phyloP scores from a whole-genome alignment of 768 basidiomycete species.

The Hericium coralloides region DNA sequence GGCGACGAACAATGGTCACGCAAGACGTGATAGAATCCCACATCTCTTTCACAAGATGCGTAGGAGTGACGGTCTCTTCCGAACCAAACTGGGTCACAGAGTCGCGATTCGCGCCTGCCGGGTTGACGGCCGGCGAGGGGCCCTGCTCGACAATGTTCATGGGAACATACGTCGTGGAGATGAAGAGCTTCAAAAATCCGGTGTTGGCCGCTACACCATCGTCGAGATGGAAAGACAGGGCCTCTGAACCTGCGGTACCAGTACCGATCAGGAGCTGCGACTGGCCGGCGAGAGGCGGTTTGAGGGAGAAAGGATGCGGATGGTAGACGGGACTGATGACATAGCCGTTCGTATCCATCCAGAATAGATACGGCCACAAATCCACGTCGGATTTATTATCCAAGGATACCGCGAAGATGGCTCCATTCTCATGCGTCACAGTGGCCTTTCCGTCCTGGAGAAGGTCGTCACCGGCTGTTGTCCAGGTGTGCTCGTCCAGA shows the following conservation, averaged over 20 bases:
- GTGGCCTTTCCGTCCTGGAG: constrained; percentile 39
- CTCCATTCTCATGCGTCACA: constrained; percentile 30
- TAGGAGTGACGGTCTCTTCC: neutral
- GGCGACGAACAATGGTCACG: constrained; percentile 19
- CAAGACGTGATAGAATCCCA: constrained; percentile 25
- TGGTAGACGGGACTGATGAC: constrained; percentile 48
- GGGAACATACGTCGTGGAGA: constrained; percentile 41
- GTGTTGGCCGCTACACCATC: constrained; percentile 30
- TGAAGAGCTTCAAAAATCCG: constrained; percentile 50
- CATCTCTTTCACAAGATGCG: constrained; percentile 9
- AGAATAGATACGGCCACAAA: constrained; percentile 56
- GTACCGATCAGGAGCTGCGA: constrained; percentile 33
- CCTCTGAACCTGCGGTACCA: constrained; percentile 35
- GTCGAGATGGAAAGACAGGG: constrained; percentile 34
- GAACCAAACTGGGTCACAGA: neutral
- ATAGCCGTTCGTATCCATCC: constrained; percentile 50
- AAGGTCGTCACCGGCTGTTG: constrained; percentile 35
- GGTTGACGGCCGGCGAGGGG: neutral
- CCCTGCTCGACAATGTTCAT: constrained; percentile 43
- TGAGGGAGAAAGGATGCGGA: constrained; percentile 27
- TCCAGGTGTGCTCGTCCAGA: constrained; percentile 36
- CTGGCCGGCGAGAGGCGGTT: constrained; percentile 37
- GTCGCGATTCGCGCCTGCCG: neutral
- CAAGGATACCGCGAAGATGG: constrained; percentile 40
- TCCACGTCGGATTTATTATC: constrained; percentile 41